Percentiles rank a stretch among this genome's conserved stretches.
These are phyloP conservation scores for Vigna nakashimae DNA, from an alignment of 306 rosid species.

Conservation along the genomic window DNA sequence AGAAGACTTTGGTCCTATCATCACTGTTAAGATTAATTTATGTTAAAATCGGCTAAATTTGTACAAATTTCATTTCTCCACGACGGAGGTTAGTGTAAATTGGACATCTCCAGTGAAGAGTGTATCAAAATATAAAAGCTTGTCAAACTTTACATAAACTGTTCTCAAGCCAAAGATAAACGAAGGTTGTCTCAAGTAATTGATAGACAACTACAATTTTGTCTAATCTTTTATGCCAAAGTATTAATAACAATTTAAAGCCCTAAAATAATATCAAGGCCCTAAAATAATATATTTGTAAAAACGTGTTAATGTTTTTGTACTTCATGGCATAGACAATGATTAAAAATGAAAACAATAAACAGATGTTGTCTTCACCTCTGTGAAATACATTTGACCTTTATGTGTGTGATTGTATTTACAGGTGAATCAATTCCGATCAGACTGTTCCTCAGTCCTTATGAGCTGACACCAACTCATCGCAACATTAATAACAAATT, in stretches of 20 bases:
- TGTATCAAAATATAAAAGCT: not conserved
- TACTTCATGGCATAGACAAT: not conserved
- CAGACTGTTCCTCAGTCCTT: slow-evolving; percentile 97
- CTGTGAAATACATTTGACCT: not conserved
- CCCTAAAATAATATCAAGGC: not conserved
- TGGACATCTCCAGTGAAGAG: not conserved
- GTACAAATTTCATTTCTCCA: not conserved
- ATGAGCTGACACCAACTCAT: slow-evolving; percentile 94
- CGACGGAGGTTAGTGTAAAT: not conserved
- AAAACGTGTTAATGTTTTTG: not conserved
- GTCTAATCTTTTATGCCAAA: not conserved
- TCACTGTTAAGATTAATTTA: not conserved
- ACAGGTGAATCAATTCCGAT: slow-evolving; percentile 99
- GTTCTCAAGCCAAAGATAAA: slow-evolving; percentile 7
- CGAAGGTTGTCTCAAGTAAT: not conserved
- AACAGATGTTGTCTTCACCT: slow-evolving; percentile 12
- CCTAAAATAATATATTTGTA: not conserved
- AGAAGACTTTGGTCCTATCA: not conserved
- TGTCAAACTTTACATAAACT: not conserved
- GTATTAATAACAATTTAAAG: not conserved
- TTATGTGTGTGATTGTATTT: slow-evolving; percentile 31
- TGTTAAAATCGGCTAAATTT: not conserved
- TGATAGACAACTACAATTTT: not conserved
- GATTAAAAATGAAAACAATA: not conserved
- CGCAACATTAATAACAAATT: slow-evolving; percentile 96